Conservation (phyloP, 768 basidiomycete species). For the Naganishia antarctica region DNA sequence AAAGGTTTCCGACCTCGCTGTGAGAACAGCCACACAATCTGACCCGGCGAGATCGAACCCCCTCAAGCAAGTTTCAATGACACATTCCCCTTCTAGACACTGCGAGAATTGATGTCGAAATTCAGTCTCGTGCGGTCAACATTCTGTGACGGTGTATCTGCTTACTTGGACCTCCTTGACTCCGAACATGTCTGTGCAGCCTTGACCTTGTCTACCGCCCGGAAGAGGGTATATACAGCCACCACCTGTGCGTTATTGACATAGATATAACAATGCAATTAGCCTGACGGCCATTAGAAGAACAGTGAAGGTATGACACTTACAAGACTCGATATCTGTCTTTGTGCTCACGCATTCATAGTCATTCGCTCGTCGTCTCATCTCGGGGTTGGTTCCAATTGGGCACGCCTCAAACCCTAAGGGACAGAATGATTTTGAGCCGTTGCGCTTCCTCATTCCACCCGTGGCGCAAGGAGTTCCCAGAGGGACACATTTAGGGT, state of each 20-base stretch:
- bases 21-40: background rate
- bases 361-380: background rate
- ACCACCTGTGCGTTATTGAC: background rate
- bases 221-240: background rate
- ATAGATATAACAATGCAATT: background rate
- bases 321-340: background rate
- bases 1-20: background rate
- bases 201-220: background rate
- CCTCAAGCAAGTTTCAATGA: background rate
- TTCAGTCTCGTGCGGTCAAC: too few relatives aligned
- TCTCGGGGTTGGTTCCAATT: background rate
- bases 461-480: background rate
- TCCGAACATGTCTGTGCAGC: background rate
- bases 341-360: slow-evolving; percentile 3
- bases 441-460: background rate
- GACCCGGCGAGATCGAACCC: background rate
- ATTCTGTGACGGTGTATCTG: background rate
- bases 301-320: background rate
- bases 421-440: background rate
- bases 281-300: background rate
- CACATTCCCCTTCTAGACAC: background rate
- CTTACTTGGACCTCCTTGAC: background rate
- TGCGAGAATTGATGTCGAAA: background rate
- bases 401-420: background rate
- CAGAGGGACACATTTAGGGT: background rate